These are phyloP conservation scores for Sclerotinia sclerotiorum DNA, from an alignment of 2,329 filamentous ascomycete species.

Conservation along the genomic window DNA sequence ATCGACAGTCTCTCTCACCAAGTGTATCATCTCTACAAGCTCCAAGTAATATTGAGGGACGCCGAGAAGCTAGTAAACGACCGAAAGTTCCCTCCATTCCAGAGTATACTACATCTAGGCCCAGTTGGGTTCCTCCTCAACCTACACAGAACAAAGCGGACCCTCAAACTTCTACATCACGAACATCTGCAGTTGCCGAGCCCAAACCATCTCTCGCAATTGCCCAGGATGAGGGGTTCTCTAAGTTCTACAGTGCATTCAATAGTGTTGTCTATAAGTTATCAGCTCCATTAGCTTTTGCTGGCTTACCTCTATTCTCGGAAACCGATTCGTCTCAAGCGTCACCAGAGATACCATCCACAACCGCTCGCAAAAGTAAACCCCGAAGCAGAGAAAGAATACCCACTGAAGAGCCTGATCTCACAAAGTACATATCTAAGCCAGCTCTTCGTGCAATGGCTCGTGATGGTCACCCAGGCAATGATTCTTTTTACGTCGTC, in stretches of 20 bases:
- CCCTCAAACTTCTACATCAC: conserved; percentile 30
- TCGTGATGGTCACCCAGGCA: conserved; percentile 62
- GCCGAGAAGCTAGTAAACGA: conserved; percentile 49
- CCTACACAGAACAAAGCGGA: conserved; percentile 37
- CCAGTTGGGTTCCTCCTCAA: conserved; percentile 53
- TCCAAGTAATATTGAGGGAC: conserved; percentile 65
- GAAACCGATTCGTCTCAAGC: conserved; percentile 46
- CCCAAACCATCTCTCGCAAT: conserved; percentile 31
- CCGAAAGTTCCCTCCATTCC: conserved; percentile 55
- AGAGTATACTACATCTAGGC: conserved; percentile 48
- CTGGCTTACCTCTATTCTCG: conserved; percentile 74
- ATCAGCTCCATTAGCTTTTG: conserved; percentile 88
- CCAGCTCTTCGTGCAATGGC: conserved; percentile 79
- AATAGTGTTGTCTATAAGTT: conserved; percentile 84
- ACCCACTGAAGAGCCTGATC: conserved; percentile 62
- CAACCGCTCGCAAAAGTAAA: conserved; percentile 40
- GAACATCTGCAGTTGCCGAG: conserved; percentile 41
- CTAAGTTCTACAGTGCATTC: conserved; percentile 89
- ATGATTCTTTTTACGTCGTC: conserved; percentile 90
- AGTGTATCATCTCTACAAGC: conserved; percentile 73
- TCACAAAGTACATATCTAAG: conserved; percentile 79
- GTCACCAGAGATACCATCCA: conserved; percentile 43
- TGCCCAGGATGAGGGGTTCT: conserved; percentile 73
- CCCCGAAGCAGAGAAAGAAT: conserved; percentile 36
- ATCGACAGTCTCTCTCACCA: conserved; percentile 67